Base-by-base conservation (phyloP, 179 eudicot genomes). In the Beta corolliflora region DNA sequence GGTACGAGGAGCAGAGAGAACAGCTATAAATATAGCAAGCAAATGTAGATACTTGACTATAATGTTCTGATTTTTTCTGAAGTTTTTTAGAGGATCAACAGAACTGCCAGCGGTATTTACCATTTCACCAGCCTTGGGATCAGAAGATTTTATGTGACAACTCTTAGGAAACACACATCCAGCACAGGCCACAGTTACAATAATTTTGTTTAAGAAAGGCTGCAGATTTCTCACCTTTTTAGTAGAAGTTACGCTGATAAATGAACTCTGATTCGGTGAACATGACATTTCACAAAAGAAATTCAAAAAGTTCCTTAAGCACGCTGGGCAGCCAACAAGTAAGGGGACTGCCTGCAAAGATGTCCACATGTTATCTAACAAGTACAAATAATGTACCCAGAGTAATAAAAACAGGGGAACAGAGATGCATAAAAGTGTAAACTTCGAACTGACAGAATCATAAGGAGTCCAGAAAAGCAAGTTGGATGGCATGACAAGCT, bases 301-400 rank as follows among this genome's bases (percentile, higher is more conserved):
- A 88, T 97, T 97, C 80, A 97, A 83, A 81, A 97, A 97, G 78
- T 94, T 97, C 88, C 99, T 93, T 81, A 97, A 88, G 91, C 99
- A 97, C 77, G 99, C 97, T 71, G 99, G 99, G 78, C 99, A 97
- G 74, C 99, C 99, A n/a, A 94, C 98, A 75, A 97, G 94, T 75
- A 97, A 89, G 25, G 99, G 98, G 73, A 97, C 83, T 58, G 93
- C 98, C 99, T 97, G 97, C 89, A 91, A 87, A 65, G 55, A 84
- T 44, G 53, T 61, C 69, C 76, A 79, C 52, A 58, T 52, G 77
- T 80, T 53, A 70, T 44, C 75, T 73, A 65, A 21, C 56, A 68
- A 75, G 73, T 44, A 36, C n/a, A 60, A 46, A 72, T 21, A 46
- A 64, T 25, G 21, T 19, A 76, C 31, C 44, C 25, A 11, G 52